Evolutionary conservation across 345 rosid genomes (phyloP).

Genomic region (Bruguiera gymnorhiza): DNA sequence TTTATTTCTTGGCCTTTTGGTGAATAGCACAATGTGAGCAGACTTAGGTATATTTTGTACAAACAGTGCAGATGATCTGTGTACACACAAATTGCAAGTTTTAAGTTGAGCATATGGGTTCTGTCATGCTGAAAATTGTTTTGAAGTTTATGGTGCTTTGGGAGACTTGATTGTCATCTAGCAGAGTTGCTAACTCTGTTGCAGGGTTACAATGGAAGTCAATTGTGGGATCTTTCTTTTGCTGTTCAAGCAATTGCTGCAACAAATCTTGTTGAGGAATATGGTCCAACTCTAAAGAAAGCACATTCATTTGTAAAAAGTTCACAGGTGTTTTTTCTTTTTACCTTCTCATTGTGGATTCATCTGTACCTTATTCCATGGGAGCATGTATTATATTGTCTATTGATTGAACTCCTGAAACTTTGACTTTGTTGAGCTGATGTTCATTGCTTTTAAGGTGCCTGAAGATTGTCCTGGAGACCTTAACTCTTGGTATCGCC

Average conservation of each 20-base stretch:
- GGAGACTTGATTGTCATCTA: conserved; percentile 12
- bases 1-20: no score
- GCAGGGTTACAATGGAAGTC: conserved; percentile 99
- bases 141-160: conserved; percentile 5
- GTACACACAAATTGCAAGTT: not conserved
- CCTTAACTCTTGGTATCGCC: conserved; percentile 79
- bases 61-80: no score
- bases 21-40: no score
- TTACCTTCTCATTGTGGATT: not conserved
- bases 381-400: not conserved
- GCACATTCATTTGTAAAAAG: conserved; percentile 63
- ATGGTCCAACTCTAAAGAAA: conserved; percentile 58
- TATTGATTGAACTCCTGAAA: not conserved
- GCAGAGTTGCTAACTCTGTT: conserved; percentile 10
- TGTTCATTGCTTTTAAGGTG: conserved; percentile 47
- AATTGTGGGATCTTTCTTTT: conserved; percentile 91
- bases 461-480: conserved; percentile 81
- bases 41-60: no score
- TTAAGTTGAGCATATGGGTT: not conserved
- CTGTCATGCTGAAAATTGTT: not conserved
- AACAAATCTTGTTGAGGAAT: conserved; percentile 65
- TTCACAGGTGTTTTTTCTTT: conserved; percentile 61
- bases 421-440: conserved; percentile 10
- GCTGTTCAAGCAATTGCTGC: conserved; percentile 82
- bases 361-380: not conserved